A percentile compares a stretch with the other conserved stretches of the same genome.
phyloP scores from a whole-genome alignment of 768 basidiomycete species.

The Rhodotorula taiwanensis region DNA sequence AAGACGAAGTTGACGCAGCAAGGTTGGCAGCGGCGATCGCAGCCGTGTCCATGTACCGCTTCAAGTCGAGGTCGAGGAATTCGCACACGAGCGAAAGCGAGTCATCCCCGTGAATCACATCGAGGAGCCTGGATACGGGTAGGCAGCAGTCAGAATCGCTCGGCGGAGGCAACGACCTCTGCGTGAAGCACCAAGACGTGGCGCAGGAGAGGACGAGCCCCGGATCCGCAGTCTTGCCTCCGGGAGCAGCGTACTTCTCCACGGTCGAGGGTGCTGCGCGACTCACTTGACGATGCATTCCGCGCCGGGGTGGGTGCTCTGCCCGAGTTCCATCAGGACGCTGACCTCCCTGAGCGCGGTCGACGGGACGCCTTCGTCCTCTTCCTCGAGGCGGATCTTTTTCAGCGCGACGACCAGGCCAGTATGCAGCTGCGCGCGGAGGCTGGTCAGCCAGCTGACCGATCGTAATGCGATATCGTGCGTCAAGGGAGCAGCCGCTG shows the following conservation, averaged over 20 bases:
- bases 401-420: constrained; percentile 86
- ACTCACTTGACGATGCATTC: constrained; percentile 68
- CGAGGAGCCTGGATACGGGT: constrained; percentile 60
- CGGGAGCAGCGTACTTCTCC: too few species aligned
- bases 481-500: too few species aligned
- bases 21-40: constrained; percentile 50
- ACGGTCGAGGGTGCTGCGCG: too few species aligned
- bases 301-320: constrained; percentile 52
- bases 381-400: constrained; percentile 94
- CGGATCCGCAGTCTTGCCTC: too few species aligned
- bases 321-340: constrained; percentile 86
- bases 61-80: constrained; percentile 92
- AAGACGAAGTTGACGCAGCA: too few species aligned
- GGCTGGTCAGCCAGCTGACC: too few species aligned
- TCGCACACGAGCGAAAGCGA: constrained; percentile 98
- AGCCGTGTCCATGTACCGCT: constrained; percentile 89
- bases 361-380: constrained; percentile 95
- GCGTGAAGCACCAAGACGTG: too few species aligned
- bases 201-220: too few species aligned
- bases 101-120: constrained; percentile 94
- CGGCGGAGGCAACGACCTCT: too few species aligned
- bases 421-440: constrained; percentile 51
- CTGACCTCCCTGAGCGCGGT: constrained; percentile 97
- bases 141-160: too few species aligned
- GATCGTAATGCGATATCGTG: too few species aligned